Base-by-base conservation (phyloP, 75 land plant genomes). In the Sequoia sempervirens region DNA sequence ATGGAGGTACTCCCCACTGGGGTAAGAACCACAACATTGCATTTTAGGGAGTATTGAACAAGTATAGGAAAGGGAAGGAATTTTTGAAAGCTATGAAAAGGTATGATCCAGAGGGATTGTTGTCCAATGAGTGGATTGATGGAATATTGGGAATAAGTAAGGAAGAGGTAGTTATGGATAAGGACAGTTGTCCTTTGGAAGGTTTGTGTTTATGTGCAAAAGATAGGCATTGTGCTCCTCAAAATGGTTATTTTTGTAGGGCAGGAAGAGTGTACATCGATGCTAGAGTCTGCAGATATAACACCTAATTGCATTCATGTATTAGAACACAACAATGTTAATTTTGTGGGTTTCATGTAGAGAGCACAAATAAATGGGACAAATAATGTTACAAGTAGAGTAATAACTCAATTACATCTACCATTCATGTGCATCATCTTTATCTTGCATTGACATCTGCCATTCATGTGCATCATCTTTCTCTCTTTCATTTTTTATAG, bases 1-100 rank as follows among this genome's bases (percentile, higher is more conserved):
- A 96, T 66, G 91, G 87, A 10, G 96, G 82, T 0, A 72, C 88
- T 17, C 98, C 98, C 26, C 98, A 96, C 52, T 96, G 98, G 98
- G 98, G 94, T 7, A 96, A 96, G 87, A 96, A 94, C 83, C 53
- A 96, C 20, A 90, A 91, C 76, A 45, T 91, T 26, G 94, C 92
- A 18, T 96, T 94, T 53, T 61, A 82, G 0, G 90, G 89, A 2
- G 91, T 82, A 0, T 76, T 87, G 36, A 23, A 61, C 11, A 94
- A 90, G 85, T 94, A 92, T 72, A 85, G 86, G 28, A 89, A 90
- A 43, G 80, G 82, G 7, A 17, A 5, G 15, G 76, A 82, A 3
- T 96, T 96, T 70, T 52, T 94, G 15, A 85, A 75, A 40, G 91
- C 91, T 36, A 92, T 89, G 66, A 38, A 83, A 2, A 14, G 7